Percentiles rank a stretch among this genome's conserved stretches.
Conservation (phyloP, 139 green algal genomes). For the Chara braunii region DNA sequence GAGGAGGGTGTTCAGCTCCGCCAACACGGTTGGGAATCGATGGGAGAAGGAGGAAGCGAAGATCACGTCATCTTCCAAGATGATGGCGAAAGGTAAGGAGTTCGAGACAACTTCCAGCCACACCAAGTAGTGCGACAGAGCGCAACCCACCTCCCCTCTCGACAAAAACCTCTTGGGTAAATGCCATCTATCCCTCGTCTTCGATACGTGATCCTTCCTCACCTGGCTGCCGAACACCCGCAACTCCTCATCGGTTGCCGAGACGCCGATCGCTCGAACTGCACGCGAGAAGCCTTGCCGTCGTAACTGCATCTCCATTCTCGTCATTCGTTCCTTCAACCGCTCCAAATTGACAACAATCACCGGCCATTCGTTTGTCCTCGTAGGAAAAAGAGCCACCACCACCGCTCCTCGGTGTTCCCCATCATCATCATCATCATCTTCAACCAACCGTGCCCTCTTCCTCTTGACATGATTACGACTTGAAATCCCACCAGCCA, state of each 20-base stretch:
- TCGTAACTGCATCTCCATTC: neutral
- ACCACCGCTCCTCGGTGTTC: too few species aligned
- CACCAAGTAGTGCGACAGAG: constrained; percentile 6
- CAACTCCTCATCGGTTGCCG: neutral
- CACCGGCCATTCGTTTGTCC: too few species aligned
- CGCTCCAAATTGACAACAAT: neutral
- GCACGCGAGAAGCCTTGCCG: neutral
- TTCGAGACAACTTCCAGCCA: neutral
- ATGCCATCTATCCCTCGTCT: neutral
- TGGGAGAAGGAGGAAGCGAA: neutral
- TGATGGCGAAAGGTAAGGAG: neutral
- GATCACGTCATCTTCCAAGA: constrained; percentile 12
- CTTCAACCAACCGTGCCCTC: too few species aligned
- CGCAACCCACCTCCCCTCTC: constrained; percentile 6
- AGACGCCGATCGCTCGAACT: neutral
- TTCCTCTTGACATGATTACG: too few species aligned
- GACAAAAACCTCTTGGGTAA: neutral
- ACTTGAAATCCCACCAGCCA: too few species aligned
- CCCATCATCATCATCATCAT: too few species aligned
- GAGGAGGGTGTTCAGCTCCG: neutral
- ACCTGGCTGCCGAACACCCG: neutral
- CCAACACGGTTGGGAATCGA: neutral
- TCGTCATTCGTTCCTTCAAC: neutral
- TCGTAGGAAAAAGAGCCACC: too few species aligned
- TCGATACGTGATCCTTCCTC: neutral